Evolutionary conservation across 1,284 basidiomycete genomes (phyloP).

Genomic region (Moesziomyces globuligerus): DNA sequence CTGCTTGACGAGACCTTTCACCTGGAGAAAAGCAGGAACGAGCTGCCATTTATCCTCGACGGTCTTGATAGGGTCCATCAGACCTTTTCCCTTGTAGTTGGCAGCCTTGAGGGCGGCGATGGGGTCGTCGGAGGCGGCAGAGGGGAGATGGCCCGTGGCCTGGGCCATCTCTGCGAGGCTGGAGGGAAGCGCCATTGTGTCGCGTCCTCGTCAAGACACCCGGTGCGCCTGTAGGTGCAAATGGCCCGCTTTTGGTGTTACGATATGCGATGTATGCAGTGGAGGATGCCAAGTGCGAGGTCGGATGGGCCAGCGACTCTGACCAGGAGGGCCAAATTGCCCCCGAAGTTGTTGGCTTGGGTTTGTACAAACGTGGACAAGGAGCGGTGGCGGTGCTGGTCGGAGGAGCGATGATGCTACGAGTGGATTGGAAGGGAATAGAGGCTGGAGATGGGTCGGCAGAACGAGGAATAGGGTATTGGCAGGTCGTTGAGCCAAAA

Average conservation of each 20-base stretch:
- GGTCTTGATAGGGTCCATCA: conserved; percentile 70
- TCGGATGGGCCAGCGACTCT: no score
- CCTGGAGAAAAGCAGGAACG: conserved; percentile 65
- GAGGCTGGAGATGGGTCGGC: no score
- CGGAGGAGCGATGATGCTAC: no score
- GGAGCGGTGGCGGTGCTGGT: no score
- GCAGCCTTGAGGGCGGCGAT: conserved; percentile 53
- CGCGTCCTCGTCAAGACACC: conserved; percentile 4
- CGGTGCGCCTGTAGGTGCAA: conserved; percentile 2
- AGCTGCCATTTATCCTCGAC: conserved; percentile 69
- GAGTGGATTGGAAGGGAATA: no score
- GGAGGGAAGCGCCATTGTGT: conserved; percentile 33
- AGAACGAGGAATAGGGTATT: no score
- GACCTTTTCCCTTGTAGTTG: conserved; percentile 65
- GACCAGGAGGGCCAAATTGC: no score
- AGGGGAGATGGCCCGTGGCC: conserved; percentile 23
- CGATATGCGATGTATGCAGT: background rate
- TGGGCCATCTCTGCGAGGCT: conserved; percentile 47
- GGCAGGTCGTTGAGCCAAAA: no score
- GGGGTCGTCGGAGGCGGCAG: conserved; percentile 22
- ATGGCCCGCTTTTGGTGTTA: background rate
- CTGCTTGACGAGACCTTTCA: conserved; percentile 76
- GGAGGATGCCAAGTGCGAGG: background rate
- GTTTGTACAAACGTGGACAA: no score
- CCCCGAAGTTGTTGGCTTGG: no score